Percentiles rank a stretch among this genome's conserved stretches.
Evolutionary conservation across 768 basidiomycete genomes (phyloP).

Genomic region (Lepiota subincarnata): DNA sequence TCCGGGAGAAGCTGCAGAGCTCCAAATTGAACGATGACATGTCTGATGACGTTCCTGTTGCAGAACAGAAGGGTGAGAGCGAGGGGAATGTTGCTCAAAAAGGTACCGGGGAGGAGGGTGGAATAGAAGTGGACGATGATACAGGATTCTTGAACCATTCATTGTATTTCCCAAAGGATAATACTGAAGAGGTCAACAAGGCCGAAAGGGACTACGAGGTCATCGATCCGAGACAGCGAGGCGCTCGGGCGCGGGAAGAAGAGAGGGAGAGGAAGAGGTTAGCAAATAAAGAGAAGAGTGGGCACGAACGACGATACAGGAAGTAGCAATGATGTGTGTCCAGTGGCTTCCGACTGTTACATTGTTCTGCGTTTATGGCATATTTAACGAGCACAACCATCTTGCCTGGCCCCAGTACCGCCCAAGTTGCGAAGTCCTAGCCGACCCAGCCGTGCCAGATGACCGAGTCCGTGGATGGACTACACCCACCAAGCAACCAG

Average conservation of each 20-base stretch:
- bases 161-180: constrained; percentile 74
- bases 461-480: too few relatives aligned
- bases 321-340: background rate
- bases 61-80: constrained; percentile 19
- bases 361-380: too few relatives aligned
- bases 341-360: too few relatives aligned
- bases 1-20: constrained; percentile 65
- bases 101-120: constrained; percentile 37
- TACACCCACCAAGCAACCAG: too few relatives aligned
- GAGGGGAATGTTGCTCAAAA: constrained; percentile 16
- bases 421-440: too few relatives aligned
- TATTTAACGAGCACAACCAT: too few relatives aligned
- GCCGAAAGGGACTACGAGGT: constrained; percentile 87
- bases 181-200: constrained; percentile 68
- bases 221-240: constrained; percentile 74
- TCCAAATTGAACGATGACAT: constrained; percentile 26
- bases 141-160: constrained; percentile 69
- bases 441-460: too few relatives aligned
- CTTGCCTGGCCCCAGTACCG: too few relatives aligned
- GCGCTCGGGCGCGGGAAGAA: constrained; percentile 74
- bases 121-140: constrained; percentile 77
- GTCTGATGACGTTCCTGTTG: constrained; percentile 13
- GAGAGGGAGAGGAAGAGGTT: constrained; percentile 61
- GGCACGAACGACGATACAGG: constrained; percentile 19
- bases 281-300: constrained; percentile 26